These are phyloP conservation scores for Daldinia grandis DNA, from an alignment of 495 filamentous ascomycete species.

Conservation along the genomic window DNA sequence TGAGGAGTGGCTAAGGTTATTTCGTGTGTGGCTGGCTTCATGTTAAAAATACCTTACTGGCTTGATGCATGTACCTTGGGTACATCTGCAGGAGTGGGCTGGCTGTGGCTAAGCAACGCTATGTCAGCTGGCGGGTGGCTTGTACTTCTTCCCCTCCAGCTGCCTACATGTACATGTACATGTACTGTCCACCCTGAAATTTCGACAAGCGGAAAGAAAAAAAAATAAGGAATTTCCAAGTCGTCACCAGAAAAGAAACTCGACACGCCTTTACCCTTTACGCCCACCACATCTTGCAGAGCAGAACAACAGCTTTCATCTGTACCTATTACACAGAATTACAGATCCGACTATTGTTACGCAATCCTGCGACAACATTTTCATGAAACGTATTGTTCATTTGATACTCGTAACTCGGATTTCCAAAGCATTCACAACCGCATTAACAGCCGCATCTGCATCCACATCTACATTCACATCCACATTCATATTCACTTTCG, in stretches of 20 bases:
- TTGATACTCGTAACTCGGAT: slow-evolving; percentile 8
- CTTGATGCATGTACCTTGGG: neutral
- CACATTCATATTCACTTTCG: slow-evolving; percentile 11
- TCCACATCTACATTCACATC: neutral
- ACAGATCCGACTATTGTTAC: slow-evolving; percentile 19
- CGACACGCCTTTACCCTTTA: slow-evolving; percentile 14
- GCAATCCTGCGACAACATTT: slow-evolving; percentile 17
- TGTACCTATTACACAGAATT: neutral
- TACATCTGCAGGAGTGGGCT: neutral
- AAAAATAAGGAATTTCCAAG: slow-evolving; percentile 35
- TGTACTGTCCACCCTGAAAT: slow-evolving; percentile 38
- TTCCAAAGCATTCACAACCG: neutral
- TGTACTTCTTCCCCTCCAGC: slow-evolving; percentile 7
- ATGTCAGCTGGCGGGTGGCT: slow-evolving; percentile 1
- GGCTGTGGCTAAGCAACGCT: slow-evolving; percentile 3
- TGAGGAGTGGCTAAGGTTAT: neutral
- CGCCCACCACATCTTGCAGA: slow-evolving; percentile 22
- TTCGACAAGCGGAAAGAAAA: slow-evolving; percentile 25
- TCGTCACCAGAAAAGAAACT: slow-evolving; percentile 32
- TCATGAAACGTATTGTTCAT: slow-evolving; percentile 19
- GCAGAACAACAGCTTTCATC: slow-evolving; percentile 7
- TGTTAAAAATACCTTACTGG: neutral
- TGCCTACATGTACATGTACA: too few species aligned
- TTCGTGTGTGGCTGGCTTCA: neutral
- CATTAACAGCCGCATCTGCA: slow-evolving; percentile 1